Conservation (phyloP, 2,329 filamentous ascomycete species). For the Colletotrichum lindemuthianum region DNA sequence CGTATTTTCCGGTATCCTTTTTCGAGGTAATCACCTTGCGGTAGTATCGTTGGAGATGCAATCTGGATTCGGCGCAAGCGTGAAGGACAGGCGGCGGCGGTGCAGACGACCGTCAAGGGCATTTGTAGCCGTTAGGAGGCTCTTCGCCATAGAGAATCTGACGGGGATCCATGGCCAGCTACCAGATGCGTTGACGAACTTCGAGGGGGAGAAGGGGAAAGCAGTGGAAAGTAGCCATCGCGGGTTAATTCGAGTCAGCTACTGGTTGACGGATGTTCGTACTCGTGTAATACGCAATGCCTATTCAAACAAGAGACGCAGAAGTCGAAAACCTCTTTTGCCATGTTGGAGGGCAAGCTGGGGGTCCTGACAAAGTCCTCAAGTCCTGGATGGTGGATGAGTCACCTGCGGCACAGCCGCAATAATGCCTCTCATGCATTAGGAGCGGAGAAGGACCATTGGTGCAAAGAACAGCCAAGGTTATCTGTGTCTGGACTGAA, state of each 20-base stretch:
- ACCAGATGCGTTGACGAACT: background rate
- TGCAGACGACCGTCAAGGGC: conserved; percentile 2
- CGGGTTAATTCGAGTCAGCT: background rate
- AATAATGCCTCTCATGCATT: too few relatives aligned
- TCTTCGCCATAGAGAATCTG: background rate
- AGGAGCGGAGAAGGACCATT: too few relatives aligned
- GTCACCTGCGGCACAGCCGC: too few relatives aligned
- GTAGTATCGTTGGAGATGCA: conserved; percentile 5
- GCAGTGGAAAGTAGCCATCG: background rate
- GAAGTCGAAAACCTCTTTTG: too few relatives aligned
- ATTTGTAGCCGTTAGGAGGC: background rate
- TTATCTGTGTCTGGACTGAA: too few relatives aligned
- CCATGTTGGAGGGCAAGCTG: too few relatives aligned
- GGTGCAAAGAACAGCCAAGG: too few relatives aligned
- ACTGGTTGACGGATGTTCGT: conserved; percentile 41
- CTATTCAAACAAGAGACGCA: too few relatives aligned
- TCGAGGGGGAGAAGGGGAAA: conserved; percentile 6
- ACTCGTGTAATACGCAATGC: too few relatives aligned
- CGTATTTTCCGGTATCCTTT: background rate
- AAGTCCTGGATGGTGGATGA: too few relatives aligned
- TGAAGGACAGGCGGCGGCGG: conserved; percentile 2
- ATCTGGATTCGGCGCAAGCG: background rate
- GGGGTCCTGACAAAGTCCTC: too few relatives aligned
- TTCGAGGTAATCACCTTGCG: background rate
- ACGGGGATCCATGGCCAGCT: background rate